Evolutionary conservation across 2,329 filamentous ascomycete species (phyloP), one percentile per base, ranked within the genome.

Genomic region (Penicillium decumbens): DNA sequence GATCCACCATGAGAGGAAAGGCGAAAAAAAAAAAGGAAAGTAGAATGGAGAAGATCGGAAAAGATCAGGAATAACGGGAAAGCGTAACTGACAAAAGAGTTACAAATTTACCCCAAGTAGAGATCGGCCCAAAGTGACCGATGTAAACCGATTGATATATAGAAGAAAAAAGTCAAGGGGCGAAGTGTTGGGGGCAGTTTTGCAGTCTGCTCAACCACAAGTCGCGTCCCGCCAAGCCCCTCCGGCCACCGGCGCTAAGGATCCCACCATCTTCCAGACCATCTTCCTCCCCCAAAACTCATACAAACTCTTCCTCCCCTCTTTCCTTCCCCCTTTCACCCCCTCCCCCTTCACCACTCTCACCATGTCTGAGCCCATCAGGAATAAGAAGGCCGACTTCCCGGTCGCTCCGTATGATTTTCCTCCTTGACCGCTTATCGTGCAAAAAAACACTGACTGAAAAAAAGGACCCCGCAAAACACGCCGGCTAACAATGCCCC

Each of bases 401-500:
- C 77, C 78, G 61, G 76, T 80, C 59, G 82, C 82, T 58, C 82
- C 82, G 82, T 85, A 78, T 77, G 81, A 79, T 53, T 56, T 53
- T 50, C 41, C 39, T 43, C 27, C 28, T 55, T 53, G 50, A 56
- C 53, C 47, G 59, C 56, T 65, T 57, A 58, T 57, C 49, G 58
- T 52, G 57, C 15, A 47, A 47, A 44, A 55, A 51, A 57, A 55
- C 41, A 55, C 57, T 59, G 45, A 60, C 49, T 46, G 45, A 47
- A 43, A 55, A 63, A 64, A 45, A 97, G 93, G 67, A 98, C 93
- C 68, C 93, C 93, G 68, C 93, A 98, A 77, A 98, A 98, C 79
- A 98, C 93, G 49, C 93, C 93, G 62, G 87, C 89, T 61, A 90
- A 84, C 76, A 91, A 92, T 78, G 93, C 95, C 61, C 93, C 93